Conservation (phyloP, 2,329 filamentous ascomycete species). For the Penicillium freii region DNA sequence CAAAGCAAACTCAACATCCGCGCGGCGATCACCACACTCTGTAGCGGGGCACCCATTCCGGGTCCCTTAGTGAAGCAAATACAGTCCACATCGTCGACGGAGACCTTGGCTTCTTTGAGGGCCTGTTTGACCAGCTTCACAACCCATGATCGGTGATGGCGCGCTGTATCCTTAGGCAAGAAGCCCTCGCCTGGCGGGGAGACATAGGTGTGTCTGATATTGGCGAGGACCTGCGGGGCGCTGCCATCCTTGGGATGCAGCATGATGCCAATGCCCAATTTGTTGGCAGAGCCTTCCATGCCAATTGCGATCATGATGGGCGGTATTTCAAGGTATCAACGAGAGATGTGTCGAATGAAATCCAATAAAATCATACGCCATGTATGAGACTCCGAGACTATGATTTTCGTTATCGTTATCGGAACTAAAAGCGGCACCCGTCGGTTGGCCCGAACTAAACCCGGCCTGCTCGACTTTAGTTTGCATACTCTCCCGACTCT, state of each 20-base stretch:
- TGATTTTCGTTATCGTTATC: slow-evolving; percentile 16
- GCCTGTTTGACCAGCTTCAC: slow-evolving; percentile 76
- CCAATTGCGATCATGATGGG: slow-evolving; percentile 64
- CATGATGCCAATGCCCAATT: slow-evolving; percentile 91
- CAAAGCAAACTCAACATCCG: slow-evolving; percentile 79
- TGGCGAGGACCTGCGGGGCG: slow-evolving; percentile 73
- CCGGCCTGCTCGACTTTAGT: slow-evolving; percentile 9
- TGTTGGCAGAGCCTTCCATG: slow-evolving; percentile 94
- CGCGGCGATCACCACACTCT: slow-evolving; percentile 80
- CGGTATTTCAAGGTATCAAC: background rate
- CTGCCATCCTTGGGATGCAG: slow-evolving; percentile 61
- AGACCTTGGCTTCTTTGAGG: slow-evolving; percentile 65
- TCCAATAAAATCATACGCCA: background rate
- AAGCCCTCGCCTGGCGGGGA: slow-evolving; percentile 92
- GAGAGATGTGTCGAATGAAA: background rate
- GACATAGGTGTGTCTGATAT: slow-evolving; percentile 89
- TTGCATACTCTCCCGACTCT: slow-evolving; percentile 17
- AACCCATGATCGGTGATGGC: slow-evolving; percentile 85
- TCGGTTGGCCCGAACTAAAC: slow-evolving; percentile 15
- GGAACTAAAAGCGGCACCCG: slow-evolving; percentile 8
- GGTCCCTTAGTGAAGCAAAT: slow-evolving; percentile 95
- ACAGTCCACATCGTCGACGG: slow-evolving; percentile 71
- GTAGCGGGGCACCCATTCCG: slow-evolving; percentile 92
- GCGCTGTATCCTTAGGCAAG: slow-evolving; percentile 91
- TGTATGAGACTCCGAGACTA: background rate